Conservation (phyloP, 768 basidiomycete genomes). For the Suillus occidentalis region DNA sequence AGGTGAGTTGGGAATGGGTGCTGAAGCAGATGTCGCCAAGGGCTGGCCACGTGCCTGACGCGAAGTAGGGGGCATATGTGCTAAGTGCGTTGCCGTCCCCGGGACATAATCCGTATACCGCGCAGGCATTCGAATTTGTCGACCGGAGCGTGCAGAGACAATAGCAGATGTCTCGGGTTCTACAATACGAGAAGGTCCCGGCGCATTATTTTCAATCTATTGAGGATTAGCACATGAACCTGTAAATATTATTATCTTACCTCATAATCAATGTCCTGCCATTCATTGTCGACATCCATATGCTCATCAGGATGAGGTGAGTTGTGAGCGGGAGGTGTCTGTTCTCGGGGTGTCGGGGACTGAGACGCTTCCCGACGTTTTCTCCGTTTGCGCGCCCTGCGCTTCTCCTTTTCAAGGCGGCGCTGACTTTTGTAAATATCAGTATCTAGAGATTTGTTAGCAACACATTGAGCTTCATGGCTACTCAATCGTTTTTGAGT, state of each 20-base stretch:
- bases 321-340: no score
- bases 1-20: no score
- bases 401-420: background rate
- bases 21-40: background rate
- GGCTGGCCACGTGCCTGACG: background rate
- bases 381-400: no score
- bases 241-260: no score
- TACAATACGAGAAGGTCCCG: no score
- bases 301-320: no score
- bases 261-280: no score
- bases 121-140: background rate
- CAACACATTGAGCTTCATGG: background rate
- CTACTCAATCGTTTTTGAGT: background rate
- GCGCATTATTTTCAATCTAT: no score
- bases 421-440: background rate
- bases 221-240: no score
- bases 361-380: no score
- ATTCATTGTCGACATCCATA: no score
- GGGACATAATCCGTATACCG: slow-evolving; percentile 6
- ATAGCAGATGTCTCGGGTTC: background rate
- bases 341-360: no score
- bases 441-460: background rate
- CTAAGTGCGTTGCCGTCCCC: background rate
- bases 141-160: background rate
- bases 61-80: background rate